Base-by-base conservation (phyloP, 768 basidiomycete genomes). In the Russula vinacea region DNA sequence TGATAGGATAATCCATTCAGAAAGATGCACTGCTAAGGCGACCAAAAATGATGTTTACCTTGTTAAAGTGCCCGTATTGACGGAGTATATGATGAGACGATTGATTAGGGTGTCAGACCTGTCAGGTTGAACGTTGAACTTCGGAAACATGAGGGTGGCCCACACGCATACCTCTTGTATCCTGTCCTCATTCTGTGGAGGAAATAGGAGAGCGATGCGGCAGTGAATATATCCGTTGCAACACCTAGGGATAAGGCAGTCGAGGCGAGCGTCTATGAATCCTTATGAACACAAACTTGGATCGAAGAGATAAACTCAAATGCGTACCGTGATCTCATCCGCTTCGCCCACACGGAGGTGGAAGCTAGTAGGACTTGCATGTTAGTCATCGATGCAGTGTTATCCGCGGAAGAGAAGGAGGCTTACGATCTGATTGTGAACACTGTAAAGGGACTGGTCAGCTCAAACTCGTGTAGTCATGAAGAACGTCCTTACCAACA, bases 1-100 rank as follows among this genome's bases (percentile, higher is more conserved):
- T 82, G 65, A 56, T 13, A 56, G 44, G 16, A 52, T 44, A 8
- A 24, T 14, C 8, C n/a, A 22, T 24, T 22, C 19, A 45, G 45
- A 19, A 14, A 40, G 16, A 40, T 26, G 19, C 24, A 9, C 14
- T 11, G 24, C 4, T 49, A 67, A 64, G 56, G 69, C 37, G 33
- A 22, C 11, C 33, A 5, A 14, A 26, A 5, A 33, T 8, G 44
- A 6, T 72, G 55, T 68, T 51, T 35, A 81, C 86, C 83, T 84
- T n/a, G 87, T 88, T 42, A 89, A 58, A 6, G 77, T 74, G 22
- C 86, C 86, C 0, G 85, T 87, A 65, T 83, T 85, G 47, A 88
- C 74, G 17, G 86, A 84, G 62, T 86, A 86, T n/a, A 84, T 68
- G 9, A 77, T 83, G 35, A 88, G 73, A 3, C 69, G 78, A 64